Base-by-base conservation (phyloP, 148 eudicot genomes). In the Cornus controversa region DNA sequence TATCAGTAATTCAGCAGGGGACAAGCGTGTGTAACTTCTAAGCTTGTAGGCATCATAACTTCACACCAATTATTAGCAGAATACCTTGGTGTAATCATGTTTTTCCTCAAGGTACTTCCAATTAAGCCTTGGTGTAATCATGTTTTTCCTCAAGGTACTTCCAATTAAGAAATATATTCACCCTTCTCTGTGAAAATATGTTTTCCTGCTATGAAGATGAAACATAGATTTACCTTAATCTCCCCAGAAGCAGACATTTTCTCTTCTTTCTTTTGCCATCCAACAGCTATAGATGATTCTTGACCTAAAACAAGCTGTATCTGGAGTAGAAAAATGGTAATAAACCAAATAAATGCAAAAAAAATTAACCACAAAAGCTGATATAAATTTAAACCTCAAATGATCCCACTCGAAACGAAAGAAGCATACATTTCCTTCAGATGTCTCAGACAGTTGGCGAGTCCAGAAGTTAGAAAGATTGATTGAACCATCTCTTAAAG, bases 261-360 rank as follows among this genome's bases (percentile, higher is more conserved):
- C 88, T 91, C 85, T 70, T 89, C 97, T 87, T 93, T 91, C 83
- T 86, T 96, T 79, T 90, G 94, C 99, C 99, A 96, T 80, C 99
- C 99, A 82, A 90, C 92, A 78, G 90, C 86, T 70, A 96, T 76
- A 70, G 90, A 87, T 77, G 98, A 88, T 71, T 96, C 99, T 74
- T 90, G 31, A 73, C 99, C 99, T 76, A 96, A 82, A 82, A 77
- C 79, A 75, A 96, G 87, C 75, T 91, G 92, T 80, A 96, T 96
- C 99, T 96, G 92, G 73, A 85, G 74, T 42, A 78, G 54, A 71
- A 7, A 1, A 69, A 80, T 75, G 76, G 26, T 28, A 40, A 65
- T 53, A 80, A 28, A 70, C 23, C 9, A 54, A 69, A 74, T 45
- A 47, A 67, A 6, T 1, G 26, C 20, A 45, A 36, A n/a, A 31